Conservation (phyloP, 2,329 filamentous ascomycete species). For the Epichloe uncinata region DNA sequence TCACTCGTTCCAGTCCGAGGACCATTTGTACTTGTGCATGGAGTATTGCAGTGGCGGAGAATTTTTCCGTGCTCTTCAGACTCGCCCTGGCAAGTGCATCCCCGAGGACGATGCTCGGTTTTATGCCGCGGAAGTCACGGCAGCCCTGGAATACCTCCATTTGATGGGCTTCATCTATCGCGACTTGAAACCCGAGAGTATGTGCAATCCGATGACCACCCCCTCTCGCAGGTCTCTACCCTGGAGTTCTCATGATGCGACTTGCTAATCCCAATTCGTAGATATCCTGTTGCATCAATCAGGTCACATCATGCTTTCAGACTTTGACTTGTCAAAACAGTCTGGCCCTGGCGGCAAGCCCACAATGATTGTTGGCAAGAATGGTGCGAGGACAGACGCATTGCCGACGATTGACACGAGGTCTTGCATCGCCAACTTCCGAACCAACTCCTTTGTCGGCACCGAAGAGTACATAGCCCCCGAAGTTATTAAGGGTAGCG, state of each 20-base stretch:
- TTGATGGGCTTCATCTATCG: conserved; percentile 99
- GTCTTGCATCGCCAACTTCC: conserved; percentile 95
- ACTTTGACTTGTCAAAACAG: conserved; percentile 97
- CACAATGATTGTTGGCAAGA: conserved; percentile 92
- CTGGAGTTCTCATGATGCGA: neutral
- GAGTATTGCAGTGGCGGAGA: conserved; percentile 98
- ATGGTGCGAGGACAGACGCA: conserved; percentile 72
- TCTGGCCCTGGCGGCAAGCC: conserved; percentile 91
- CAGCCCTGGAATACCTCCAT: conserved; percentile 90
- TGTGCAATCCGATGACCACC: conserved; percentile 17
- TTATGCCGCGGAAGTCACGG: conserved; percentile 94
- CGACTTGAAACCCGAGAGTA: conserved; percentile 95
- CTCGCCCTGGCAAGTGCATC: conserved; percentile 91
- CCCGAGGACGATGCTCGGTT: conserved; percentile 94
- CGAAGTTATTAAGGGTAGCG: conserved; percentile 96
- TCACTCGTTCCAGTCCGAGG: conserved; percentile 97
- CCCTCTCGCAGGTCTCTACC: neutral
- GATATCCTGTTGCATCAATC: conserved; percentile 97
- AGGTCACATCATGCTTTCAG: conserved; percentile 99
- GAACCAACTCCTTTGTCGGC: conserved; percentile 95
- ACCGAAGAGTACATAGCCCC: conserved; percentile 97
- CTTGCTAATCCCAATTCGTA: conserved; percentile 21
- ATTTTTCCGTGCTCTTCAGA: conserved; percentile 95
- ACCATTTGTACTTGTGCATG: conserved; percentile 99
- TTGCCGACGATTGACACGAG: conserved; percentile 97